Conservation (phyloP, 2,329 filamentous ascomycete species). For the Aspergillus luchuensis region DNA sequence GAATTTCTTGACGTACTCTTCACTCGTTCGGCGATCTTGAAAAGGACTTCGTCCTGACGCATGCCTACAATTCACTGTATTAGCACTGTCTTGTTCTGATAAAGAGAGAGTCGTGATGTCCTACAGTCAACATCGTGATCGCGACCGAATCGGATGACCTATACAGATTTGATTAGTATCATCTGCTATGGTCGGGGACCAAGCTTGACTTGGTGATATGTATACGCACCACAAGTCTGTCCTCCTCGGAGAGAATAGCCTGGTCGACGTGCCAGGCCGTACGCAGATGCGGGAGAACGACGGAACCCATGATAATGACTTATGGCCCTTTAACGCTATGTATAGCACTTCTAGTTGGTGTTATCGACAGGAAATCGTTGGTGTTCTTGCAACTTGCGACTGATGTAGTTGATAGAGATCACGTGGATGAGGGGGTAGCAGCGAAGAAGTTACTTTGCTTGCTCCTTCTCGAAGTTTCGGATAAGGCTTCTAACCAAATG, state of each 20-base stretch:
- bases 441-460: not conserved
- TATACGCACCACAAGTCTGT: conserved; percentile 63
- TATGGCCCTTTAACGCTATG: not conserved
- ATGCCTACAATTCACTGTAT: conserved; percentile 51
- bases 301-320: conserved; percentile 66
- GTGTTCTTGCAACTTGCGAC: not conserved
- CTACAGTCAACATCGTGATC: conserved; percentile 75
- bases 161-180: not conserved
- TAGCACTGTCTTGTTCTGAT: conserved; percentile 16
- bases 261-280: conserved; percentile 99
- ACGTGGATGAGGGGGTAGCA: not conserved
- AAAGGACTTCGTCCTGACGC: conserved; percentile 89
- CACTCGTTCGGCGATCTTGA: conserved; percentile 88
- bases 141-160: conserved; percentile 90
- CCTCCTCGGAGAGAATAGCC: conserved; percentile 86
- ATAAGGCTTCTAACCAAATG: not conserved
- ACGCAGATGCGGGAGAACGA: conserved; percentile 85
- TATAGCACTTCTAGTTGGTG: not conserved
- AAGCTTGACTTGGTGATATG: not conserved
- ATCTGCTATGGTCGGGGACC: not conserved
- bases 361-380: not conserved
- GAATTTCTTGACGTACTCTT: conserved; percentile 59
- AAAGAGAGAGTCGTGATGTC: conserved; percentile 5
- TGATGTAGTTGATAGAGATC: not conserved
- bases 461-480: not conserved